Base-by-base conservation (phyloP, 768 basidiomycete species). In the Serendipita vermifera region DNA sequence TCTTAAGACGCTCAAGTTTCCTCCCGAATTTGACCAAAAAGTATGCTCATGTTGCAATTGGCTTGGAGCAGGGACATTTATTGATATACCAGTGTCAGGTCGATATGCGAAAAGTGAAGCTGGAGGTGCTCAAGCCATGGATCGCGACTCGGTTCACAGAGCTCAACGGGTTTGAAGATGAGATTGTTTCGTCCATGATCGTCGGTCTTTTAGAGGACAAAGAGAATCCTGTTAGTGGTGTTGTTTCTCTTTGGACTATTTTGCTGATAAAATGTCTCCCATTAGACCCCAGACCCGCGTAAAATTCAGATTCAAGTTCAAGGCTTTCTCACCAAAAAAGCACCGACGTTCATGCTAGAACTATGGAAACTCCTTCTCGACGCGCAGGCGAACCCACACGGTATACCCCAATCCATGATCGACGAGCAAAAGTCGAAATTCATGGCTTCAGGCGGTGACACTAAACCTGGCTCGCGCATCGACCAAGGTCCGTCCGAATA, bases 241-340 rank as follows among this genome's bases (percentile, higher is more conserved):
- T 41, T 46, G 1, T 20, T 13, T 27, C 57, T 39, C 36, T 33
- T 32, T 38, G 24, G 22, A 15, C 39, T 26, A 13, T 6, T 9
- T 55, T 27, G 59, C 36, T 13, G 4, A 38, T 11, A 22, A 2
- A 62, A 22, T 59, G 29, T 14, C 36, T 38, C 38, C 55, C 22
- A 24, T 15, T 64, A 93, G 90, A 81, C 78, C 3, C 88, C 90
- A 9, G 94, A 98, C 68, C 89, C 92, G 3, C 83, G 81, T 68
- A 92, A 87, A 71, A 92, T 98, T 83, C 92, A 97, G 70, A 91
- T 98, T 59, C 83, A 85, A 64, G 70, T 99, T 24, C 87, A 86
- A 2, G 94, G 94, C 5, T 99, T 99, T 68, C 77, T 99, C 57
- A 87, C 87, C 3, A 80, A 83, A 60, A 80, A 88, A 57, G 96